Evolutionary conservation across 345 rosid genomes (phyloP), one percentile per base, ranked within the genome.

Genomic region (Corchorus capsularis): DNA sequence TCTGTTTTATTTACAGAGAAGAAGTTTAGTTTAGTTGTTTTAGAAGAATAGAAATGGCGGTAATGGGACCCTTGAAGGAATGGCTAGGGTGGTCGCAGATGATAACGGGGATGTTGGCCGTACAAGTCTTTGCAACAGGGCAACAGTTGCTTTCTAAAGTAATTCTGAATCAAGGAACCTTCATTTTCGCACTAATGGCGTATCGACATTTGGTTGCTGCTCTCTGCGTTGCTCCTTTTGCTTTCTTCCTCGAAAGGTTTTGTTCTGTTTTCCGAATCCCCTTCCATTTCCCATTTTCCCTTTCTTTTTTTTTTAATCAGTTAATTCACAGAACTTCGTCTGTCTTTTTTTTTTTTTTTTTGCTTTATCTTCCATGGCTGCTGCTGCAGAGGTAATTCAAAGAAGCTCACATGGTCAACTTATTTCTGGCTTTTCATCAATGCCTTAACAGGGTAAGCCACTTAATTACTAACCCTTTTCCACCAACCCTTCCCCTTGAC

Each of bases 121-220:
- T 88, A 53, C 91, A 88, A 77, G n/a, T 75, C 5, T 71, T 88
- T 9, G 83, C 80, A 1, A 84, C 89, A 0, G 87, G 85, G 8
- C 71, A 84, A 75, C 86, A 84, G 72, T 59, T 88, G 16, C 87
- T 88, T 16, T 75, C 91, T 9, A 81, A 71, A 55, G 60, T 86
- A 11, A 77, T 84, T 19, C 70, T 86, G 45, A 62, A 13, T 9
- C 52, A 82, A 8, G 91, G 91, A 7, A 79, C 81, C 27, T 86
- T 84, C 17, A 81, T 88, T 32, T 81, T 86, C 8, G 86, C 91
- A 1, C 75, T 88, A 56, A 75, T 84, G 81, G 56, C 91, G 8
- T 88, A 88, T 56, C 82, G 89, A 6, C 87, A 88, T 69, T 59
- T 88, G 15, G 85, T 88, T 34, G 91, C 89, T 2, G 82, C 85